These are phyloP conservation scores for Gracilariopsis chorda DNA, from an alignment of 23 red algal species.

Conservation along the genomic window DNA sequence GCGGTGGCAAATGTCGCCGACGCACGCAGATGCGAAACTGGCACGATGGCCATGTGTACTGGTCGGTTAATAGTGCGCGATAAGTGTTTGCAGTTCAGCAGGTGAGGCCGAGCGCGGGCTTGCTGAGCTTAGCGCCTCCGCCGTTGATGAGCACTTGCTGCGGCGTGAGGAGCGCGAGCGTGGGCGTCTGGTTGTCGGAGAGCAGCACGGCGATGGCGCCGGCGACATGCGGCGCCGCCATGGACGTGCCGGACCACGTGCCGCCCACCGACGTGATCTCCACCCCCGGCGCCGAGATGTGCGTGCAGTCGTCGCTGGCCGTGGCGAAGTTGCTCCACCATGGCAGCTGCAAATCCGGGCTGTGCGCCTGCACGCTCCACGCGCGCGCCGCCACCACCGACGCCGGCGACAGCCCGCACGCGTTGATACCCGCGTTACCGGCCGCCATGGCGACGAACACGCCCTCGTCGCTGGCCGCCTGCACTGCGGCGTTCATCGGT, in stretches of 20 bases:
- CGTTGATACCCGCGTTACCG: background rate
- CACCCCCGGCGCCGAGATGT: conserved; percentile 38
- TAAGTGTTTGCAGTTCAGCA: no score
- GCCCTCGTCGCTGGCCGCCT: background rate
- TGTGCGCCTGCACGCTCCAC: conserved; percentile 28
- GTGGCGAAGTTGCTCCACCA: conserved; percentile 30
- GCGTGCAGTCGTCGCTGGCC: background rate
- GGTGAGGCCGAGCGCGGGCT: background rate
- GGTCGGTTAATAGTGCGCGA: no score
- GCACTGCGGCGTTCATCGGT: conserved; percentile 5
- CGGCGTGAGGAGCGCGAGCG: background rate
- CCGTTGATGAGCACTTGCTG: background rate
- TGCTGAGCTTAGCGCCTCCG: background rate
- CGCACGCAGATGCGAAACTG: no score
- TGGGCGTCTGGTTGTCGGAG: background rate
- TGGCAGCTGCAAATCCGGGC: background rate
- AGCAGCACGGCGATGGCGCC: conserved; percentile 49
- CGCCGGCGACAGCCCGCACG: background rate
- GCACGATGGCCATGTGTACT: no score
- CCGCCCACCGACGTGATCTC: conserved; percentile 10
- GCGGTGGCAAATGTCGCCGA: no score
- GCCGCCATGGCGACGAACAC: conserved; percentile 22
- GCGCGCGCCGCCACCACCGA: background rate
- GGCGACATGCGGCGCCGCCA: conserved; percentile 57
- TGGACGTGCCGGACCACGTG: conserved; percentile 13